phyloP scores from a whole-genome alignment of 129 eudicot genomes.

The Arctium minus region DNA sequence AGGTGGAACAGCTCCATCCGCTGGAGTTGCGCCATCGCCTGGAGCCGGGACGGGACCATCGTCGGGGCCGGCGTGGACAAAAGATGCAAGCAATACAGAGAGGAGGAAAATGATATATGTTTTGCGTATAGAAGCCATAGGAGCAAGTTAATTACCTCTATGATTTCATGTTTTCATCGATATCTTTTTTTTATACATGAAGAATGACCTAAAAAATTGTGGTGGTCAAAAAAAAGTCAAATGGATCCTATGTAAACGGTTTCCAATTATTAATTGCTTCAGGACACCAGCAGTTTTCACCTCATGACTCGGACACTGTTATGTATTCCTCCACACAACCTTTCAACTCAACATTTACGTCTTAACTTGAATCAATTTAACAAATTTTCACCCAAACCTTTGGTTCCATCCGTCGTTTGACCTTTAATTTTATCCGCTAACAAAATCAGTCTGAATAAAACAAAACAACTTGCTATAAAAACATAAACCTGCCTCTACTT shows the following conservation, averaged over 20 bases:
- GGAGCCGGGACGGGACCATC: background rate
- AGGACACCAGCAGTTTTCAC: background rate
- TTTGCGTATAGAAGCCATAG: constrained; percentile 1
- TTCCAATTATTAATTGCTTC: background rate
- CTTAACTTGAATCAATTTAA: background rate
- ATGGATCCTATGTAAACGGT: background rate
- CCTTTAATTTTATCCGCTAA: background rate
- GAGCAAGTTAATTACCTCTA: background rate
- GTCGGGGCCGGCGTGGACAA: background rate
- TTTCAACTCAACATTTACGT: background rate
- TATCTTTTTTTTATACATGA: constrained; percentile 6
- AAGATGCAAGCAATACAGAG: constrained; percentile 17
- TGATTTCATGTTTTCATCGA: background rate
- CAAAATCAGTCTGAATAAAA: no score
- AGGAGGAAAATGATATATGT: constrained; percentile 5
- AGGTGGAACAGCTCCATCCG: no score
- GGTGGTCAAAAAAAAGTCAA: constrained; percentile 1
- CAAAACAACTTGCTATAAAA: no score
- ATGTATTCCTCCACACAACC: background rate
- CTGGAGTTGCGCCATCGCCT: no score
- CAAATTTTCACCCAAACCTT: background rate
- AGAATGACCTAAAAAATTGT: background rate
- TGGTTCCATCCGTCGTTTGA: background rate
- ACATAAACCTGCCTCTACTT: no score
- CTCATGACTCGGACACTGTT: background rate